Conservation (phyloP, 495 filamentous ascomycete genomes). For the Neurospora cerealis region DNA sequence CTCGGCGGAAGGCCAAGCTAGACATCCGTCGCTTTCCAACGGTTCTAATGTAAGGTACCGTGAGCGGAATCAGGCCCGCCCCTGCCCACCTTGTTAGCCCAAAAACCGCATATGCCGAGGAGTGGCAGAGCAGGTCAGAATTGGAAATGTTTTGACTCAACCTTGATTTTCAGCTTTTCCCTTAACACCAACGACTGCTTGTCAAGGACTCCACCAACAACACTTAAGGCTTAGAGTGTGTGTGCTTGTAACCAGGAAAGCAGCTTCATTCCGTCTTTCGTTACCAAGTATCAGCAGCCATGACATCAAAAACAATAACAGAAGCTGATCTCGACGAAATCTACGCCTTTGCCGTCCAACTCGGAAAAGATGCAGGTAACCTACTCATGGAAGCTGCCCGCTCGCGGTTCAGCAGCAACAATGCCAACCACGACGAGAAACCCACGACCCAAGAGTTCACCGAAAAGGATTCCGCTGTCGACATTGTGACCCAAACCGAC, state of each 20-base stretch:
- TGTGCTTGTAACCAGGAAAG: background rate
- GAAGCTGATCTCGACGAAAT: conserved; percentile 42
- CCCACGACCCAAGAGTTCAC: conserved; percentile 16
- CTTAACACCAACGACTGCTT: background rate
- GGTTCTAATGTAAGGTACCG: background rate
- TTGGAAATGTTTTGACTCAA: background rate
- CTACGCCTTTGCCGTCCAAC: conserved; percentile 53
- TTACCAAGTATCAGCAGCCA: background rate
- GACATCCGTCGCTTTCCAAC: background rate
- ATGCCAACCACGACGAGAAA: background rate
- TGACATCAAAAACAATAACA: conserved; percentile 2
- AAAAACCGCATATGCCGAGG: background rate
- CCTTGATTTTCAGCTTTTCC: background rate
- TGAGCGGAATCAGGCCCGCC: background rate
- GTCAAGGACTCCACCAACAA: background rate
- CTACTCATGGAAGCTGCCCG: conserved; percentile 45
- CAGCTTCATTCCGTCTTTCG: background rate
- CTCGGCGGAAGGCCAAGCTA: background rate
- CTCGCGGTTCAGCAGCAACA: conserved; percentile 28
- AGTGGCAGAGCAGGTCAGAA: background rate
- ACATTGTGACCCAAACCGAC: conserved; percentile 63
- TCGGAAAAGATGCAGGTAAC: conserved; percentile 53
- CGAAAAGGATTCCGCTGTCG: conserved; percentile 59
- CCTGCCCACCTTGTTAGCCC: background rate
- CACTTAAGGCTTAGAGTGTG: background rate